These are phyloP conservation scores for Ichthyophthirius multifiliis DNA, from an alignment of 169 alveolate genomes.

Conservation along the genomic window DNA sequence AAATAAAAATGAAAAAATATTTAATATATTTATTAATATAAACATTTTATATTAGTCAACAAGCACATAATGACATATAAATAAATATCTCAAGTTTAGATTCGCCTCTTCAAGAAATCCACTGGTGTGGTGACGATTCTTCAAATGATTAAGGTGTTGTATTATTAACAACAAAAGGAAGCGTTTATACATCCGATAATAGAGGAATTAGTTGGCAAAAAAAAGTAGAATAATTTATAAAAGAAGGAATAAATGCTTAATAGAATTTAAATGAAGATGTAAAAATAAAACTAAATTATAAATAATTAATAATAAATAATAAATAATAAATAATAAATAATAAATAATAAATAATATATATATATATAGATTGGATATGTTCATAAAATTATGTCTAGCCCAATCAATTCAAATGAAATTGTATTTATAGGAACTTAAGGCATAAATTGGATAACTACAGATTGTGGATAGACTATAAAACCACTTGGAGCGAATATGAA, in stretches of 20 bases:
- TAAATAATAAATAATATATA: neutral
- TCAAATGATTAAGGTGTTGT: conserved; percentile 19
- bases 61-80: too few species aligned
- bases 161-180: conserved; percentile 45
- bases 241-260: conserved; percentile 21
- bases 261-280: conserved; percentile 29
- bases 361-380: conserved; percentile 36
- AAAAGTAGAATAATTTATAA: conserved; percentile 15
- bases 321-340: neutral
- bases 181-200: conserved; percentile 48
- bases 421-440: conserved; percentile 58
- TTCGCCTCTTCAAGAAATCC: conserved; percentile 25
- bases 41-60: too few species aligned
- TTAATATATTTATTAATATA: too few species aligned
- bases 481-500: conserved; percentile 51
- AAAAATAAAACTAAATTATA: neutral
- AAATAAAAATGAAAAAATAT: too few species aligned
- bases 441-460: conserved; percentile 61
- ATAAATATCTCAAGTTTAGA: conserved; percentile 30
- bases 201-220: conserved; percentile 55
- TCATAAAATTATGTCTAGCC: conserved; percentile 35
- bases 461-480: conserved; percentile 63
- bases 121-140: conserved; percentile 42
- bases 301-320: neutral
- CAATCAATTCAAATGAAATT: conserved; percentile 49